Evolutionary conservation across 164 flowering plant species (phyloP), one percentile per base, ranked within the genome.

Genomic region (Sedum album): DNA sequence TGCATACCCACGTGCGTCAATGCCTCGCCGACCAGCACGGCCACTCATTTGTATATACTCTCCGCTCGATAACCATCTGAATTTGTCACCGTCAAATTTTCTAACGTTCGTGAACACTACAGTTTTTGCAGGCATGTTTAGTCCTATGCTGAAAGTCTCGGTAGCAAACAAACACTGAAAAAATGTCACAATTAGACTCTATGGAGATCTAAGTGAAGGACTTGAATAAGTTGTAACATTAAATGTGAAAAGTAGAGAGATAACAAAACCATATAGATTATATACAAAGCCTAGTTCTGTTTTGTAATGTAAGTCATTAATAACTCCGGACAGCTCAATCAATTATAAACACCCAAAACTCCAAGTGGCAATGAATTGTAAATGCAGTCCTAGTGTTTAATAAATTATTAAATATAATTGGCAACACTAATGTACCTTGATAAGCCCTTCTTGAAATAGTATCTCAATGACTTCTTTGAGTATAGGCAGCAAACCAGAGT

Each of bases 11-110:
- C 97, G 96, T 17, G 85, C 85, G 79, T 95, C 99, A 82, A 95
- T 86, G 48, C 99, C 99, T 69, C 97, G 84, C 68, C 98, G 96
- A 71, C 99, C 99, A 72, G 99, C 99, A 66, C 99, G 96, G 21
- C 99, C 99, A 84, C 99, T 95, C 99, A 95, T 95, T 68, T 95
- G 99, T 73, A 95, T 92, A 74, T 92, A 95, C 73, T 95, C 99
- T 72, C 99, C 99, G 82, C 99, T 87, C 33, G 99, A 79, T 74
- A 95, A 35, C 99, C 99, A 95, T 82, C 99, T 90, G 73, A 95
- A 95, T 70, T 90, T 95, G 78, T 92, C 91, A 38, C 99, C 99
- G 82, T 95, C 99, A 84, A 90, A 95, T 71, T 95, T 95, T 38
- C 99, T 91, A 26, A 90, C 98, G 81, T 92, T 92, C 73, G 97